Base-by-base conservation (phyloP, 2,329 filamentous ascomycete genomes). In the Byssochlamys sp. region DNA sequence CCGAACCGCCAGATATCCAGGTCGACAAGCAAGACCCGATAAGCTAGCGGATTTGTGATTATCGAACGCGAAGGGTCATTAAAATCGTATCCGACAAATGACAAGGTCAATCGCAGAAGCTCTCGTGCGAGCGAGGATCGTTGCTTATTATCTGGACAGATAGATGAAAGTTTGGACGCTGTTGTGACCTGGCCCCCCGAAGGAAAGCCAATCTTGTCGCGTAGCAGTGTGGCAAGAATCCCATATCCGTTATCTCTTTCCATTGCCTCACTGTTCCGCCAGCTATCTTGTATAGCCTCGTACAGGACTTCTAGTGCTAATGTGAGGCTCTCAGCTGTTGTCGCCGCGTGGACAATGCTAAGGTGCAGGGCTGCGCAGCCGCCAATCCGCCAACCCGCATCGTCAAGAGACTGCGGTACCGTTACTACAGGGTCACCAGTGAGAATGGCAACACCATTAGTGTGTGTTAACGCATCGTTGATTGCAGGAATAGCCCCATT, bases 211-310 rank as follows among this genome's bases (percentile, higher is more conserved):
- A 96, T 78, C 70, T 96, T 96, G 56, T 89, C 88, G 56, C 90
- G 86, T 26, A 99, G 75, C 19, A 97, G 80, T 72, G 91, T 85
- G 48, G 88, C 88, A 54, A 99, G 76, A 35, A 97, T 89, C 27
- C 89, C 88, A 69, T 96, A 99, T 0, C 92, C 95, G 64, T 95
- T 94, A 59, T 95, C 91, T 66, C 89, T 86, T 72, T 99, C 94
- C 88, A 99, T 96, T 27, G 94, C 91, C 71, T 99, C 95, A 64
- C 94, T 97, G 63, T 97, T 97, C 62, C 94, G 84, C 94, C 95
- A 99, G 69, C 89, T 97, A 62, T 89, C 87, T 63, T 89, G 87
- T 54, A 96, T 88, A 59, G 89, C 90, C 62, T 89, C 84, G 61
- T 96, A 91, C 27, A 96, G 79, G 66, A 95, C 88, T 66, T 95